A percentile compares a stretch with the other conserved stretches of the same genome.
Conservation (phyloP, 2,329 filamentous ascomycete genomes). For the Drechmeria coniospora region DNA sequence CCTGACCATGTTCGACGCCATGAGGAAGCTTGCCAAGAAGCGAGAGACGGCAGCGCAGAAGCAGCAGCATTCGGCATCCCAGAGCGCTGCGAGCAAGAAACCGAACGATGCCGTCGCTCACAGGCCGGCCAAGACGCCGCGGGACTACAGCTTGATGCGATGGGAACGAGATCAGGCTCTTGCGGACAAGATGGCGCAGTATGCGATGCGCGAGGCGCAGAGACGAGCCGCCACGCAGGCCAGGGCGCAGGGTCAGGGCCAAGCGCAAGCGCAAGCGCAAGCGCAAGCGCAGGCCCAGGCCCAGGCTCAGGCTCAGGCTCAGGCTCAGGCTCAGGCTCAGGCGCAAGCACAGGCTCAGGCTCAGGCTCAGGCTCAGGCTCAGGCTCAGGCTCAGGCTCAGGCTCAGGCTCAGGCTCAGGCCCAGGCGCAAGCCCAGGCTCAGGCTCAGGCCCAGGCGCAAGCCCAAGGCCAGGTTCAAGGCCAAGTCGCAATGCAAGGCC, state of each 20-base stretch:
- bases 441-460: no score
- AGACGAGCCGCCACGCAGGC: constrained; percentile 34
- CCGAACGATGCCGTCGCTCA: constrained; percentile 46
- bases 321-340: no score
- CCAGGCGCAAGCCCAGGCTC: no score
- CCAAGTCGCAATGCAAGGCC: no score
- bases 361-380: no score
- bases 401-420: no score
- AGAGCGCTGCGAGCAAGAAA: constrained; percentile 69
- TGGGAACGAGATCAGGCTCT: constrained; percentile 67
- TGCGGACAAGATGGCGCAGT: constrained; percentile 41
- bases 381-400: no score
- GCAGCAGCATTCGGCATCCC: constrained; percentile 68
- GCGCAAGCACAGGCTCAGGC: no score
- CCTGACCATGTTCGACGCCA: constrained; percentile 77
- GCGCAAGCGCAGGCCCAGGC: no score
- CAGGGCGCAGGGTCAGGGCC: constrained; percentile 27
- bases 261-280: constrained; percentile 29
- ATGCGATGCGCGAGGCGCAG: constrained; percentile 44
- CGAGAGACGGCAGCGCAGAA: constrained; percentile 75
- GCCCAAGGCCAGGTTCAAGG: no score
- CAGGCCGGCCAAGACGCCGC: constrained; percentile 55
- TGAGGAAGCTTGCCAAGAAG: constrained; percentile 92
- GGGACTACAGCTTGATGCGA: constrained; percentile 81
- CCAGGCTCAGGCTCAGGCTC: no score